Base-by-base conservation (phyloP, 345 rosid genomes). In the Melaleuca alternifolia region DNA sequence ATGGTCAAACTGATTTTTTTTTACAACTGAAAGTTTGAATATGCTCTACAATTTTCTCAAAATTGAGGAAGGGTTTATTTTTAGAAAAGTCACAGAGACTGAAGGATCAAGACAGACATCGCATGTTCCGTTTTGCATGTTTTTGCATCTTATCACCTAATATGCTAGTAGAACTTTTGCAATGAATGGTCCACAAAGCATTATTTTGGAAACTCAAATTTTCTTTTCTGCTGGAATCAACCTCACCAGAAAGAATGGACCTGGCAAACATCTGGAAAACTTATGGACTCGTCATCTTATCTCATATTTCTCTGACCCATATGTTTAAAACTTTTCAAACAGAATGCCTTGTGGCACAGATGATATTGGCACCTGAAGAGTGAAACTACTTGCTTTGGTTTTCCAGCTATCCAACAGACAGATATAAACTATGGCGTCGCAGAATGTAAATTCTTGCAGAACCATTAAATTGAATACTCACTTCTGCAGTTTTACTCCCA, bases 401-500 rank as follows among this genome's bases (percentile, higher is more conserved):
- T 65, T 71, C 79, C 48, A 71, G 23, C 46, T 33, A 33, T 71
- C 48, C 11, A 6, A 16, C 79, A 21, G 59, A 54, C 24, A 71
- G 79, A 71, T 16, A 71, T 71, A 71, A 71, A 18, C 79, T 33
- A 18, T 65, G 79, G 3, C 0, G 46, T 16, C 79, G 33, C 79
- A 71, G 24, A 65, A 71, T 41, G 48, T 2, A 71, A 46, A 71
- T 71, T 71, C 79, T 33, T 65, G 79, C 79, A 71, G 24, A 71
- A 71, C 46, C 79, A 33, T 71, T 71, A 83, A 98, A 97, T 97
- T 98, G 41, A 71, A 10, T 57, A 51, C 94, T 90, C 91, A 95
- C 99, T 90, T 93, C 89, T 85, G 97, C 99, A 59, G 99, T 97
- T 94, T 95, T 94, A 71, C 89, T 92, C 83, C 99, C 99, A 89